phyloP scores from a whole-genome alignment of 108 stramenopile species.

The Pseudonitzschia multiseries region DNA sequence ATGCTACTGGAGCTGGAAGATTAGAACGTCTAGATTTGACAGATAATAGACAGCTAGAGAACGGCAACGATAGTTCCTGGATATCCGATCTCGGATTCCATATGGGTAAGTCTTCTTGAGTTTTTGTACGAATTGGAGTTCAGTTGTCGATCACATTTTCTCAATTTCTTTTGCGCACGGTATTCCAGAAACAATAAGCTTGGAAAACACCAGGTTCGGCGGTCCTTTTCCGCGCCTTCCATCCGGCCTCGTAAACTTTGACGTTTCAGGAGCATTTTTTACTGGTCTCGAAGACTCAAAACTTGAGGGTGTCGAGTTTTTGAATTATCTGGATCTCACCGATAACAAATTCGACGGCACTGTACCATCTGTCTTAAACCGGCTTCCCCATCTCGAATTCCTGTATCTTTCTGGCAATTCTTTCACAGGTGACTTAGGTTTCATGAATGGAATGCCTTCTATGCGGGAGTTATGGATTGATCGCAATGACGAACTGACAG shows the following conservation, averaged over 20 bases:
- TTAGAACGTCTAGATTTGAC: constrained; percentile 31
- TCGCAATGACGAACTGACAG: constrained; percentile 2
- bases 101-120: constrained; percentile 29
- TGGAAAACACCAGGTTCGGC: constrained; percentile 27
- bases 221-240: constrained; percentile 30
- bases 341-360: constrained; percentile 31
- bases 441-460: constrained; percentile 34
- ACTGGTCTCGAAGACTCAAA: constrained; percentile 14
- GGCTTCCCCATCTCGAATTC: constrained; percentile 27
- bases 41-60: constrained; percentile 16
- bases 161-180: neutral
- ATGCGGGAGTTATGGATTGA: constrained; percentile 26
- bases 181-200: neutral
- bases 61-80: constrained; percentile 25
- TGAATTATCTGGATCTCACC: constrained; percentile 29
- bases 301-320: constrained; percentile 8
- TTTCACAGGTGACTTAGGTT: constrained; percentile 32
- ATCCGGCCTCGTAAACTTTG: constrained; percentile 19
- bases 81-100: constrained; percentile 23
- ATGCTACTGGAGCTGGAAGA: constrained; percentile 31
- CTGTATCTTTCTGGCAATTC: constrained; percentile 30
- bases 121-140: neutral
- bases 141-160: neutral
- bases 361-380: constrained; percentile 29
- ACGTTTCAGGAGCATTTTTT: constrained; percentile 19